Evolutionary conservation across 208 protist genomes (phyloP), one percentile per base, ranked within the genome.

Genomic region (Acanthamoeba divionensis): DNA sequence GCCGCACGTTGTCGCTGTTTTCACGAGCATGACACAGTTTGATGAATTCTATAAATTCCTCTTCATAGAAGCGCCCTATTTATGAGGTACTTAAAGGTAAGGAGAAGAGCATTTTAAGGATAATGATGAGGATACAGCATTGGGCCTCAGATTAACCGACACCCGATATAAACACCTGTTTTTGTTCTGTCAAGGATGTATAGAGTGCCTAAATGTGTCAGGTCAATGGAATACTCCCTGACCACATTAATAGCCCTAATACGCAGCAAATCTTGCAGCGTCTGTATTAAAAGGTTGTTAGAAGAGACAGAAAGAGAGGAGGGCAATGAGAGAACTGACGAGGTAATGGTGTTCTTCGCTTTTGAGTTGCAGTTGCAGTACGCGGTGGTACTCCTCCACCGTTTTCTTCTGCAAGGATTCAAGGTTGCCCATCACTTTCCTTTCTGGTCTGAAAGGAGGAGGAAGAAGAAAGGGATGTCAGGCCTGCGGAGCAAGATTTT

Each of bases 11-110:
- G 67, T 38, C 31, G 15, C 44, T 55, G 67, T 77, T 77, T 26
- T 77, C 67, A 38, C 54, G 67, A 38, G 41, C 29, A 47, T 33
- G 54, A 29, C 67, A 77, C 67, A 77, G 41, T 38, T 77, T 47
- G 67, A 77, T 77, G 67, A 77, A 77, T n/a, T 77, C 67, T 26
- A 77, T 21, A n/a, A 77, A 77, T 38, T 77, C 67, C 1, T 77
- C 67, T 24, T 77, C 67, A 18, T 26, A 3, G 67, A 77, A 77
- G 26, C 67, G 67, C 29, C 67, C 67, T n/a, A 12, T 45, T 47
- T 77, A 55, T 8, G 47, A 47, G 1, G 44, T 77, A 47, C 41
- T 10, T 0, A 29, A n/a, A 29, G 50, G n/a, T 10, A 24, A 57
- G 10, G 18, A 13, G 15, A 13, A 13, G 62, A 36, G n/a, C 13